Evolutionary conservation across 306 rosid species (phyloP).

Genomic region (Oxytropis ochrocephala): DNA sequence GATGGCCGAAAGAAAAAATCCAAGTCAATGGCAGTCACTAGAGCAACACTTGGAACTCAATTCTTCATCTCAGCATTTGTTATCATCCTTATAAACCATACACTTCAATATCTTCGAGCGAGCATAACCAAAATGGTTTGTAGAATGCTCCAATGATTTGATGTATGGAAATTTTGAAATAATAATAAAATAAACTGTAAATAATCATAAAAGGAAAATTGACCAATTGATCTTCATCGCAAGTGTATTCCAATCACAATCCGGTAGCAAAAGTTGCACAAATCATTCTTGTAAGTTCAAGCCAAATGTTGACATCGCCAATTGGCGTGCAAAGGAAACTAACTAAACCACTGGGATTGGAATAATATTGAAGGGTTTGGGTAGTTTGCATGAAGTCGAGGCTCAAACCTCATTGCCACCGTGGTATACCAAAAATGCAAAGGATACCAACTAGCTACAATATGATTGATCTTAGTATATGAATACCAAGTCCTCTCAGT

Average conservation of each 20-base stretch:
- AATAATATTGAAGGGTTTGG: not conserved
- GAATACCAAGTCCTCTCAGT: not conserved
- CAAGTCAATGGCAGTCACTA: not conserved
- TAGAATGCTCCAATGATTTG: not conserved
- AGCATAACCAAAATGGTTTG: not conserved
- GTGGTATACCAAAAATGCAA: not conserved
- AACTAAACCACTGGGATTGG: not conserved
- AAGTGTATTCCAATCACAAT: not conserved
- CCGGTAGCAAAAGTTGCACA: not conserved
- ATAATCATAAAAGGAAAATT: not conserved
- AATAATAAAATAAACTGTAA: not conserved
- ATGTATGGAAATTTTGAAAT: not conserved
- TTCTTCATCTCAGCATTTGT: not conserved
- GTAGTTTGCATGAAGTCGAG: not conserved
- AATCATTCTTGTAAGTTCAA: not conserved
- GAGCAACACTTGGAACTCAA: not conserved
- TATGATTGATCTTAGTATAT: not conserved
- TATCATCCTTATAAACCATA: not conserved
- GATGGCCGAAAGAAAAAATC: not conserved
- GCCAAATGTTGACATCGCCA: not conserved
- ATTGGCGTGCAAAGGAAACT: not conserved
- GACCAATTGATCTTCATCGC: not conserved
- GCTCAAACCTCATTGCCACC: not conserved
- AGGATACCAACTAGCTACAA: not conserved
- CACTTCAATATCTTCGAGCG: not conserved